phyloP scores from a whole-genome alignment of 2,329 filamentous ascomycete genomes.

The Fusarium sp. region DNA sequence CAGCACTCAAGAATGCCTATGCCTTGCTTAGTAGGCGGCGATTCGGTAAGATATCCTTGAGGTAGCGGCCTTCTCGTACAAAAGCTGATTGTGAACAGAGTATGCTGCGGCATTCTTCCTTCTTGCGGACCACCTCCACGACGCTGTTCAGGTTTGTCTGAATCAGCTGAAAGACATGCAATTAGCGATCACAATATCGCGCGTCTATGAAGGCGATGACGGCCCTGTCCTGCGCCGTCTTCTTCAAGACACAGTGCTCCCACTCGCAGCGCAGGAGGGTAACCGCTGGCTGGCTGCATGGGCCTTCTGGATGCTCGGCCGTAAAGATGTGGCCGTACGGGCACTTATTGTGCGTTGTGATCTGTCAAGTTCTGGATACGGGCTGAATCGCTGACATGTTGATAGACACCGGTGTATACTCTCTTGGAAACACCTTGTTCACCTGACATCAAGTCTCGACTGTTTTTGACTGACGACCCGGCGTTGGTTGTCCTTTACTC shows the following conservation, averaged over 20 bases:
- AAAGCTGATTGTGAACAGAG: slow-evolving; percentile 65
- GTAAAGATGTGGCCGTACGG: slow-evolving; percentile 84
- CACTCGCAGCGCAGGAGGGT: slow-evolving; percentile 79
- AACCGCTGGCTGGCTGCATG: slow-evolving; percentile 96
- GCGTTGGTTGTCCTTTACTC: slow-evolving; percentile 88
- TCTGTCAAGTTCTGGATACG: background rate
- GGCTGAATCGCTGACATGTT: slow-evolving; percentile 1
- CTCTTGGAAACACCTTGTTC: slow-evolving; percentile 76
- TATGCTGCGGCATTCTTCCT: slow-evolving; percentile 98
- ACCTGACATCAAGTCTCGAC: slow-evolving; percentile 77
- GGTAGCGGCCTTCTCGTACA: background rate
- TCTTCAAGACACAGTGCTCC: slow-evolving; percentile 82
- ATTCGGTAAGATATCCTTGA: slow-evolving; percentile 70
- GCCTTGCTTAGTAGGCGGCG: slow-evolving; percentile 89
- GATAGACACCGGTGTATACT: slow-evolving; percentile 78
- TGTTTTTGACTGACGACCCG: slow-evolving; percentile 91
- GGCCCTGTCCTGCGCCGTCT: slow-evolving; percentile 78
- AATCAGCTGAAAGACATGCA: slow-evolving; percentile 90
- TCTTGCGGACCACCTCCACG: slow-evolving; percentile 83
- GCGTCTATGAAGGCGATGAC: slow-evolving; percentile 88
- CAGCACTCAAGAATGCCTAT: slow-evolving; percentile 95
- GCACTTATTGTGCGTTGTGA: slow-evolving; percentile 76
- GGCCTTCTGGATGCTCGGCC: slow-evolving; percentile 91
- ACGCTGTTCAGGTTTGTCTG: slow-evolving; percentile 86
- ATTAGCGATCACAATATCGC: slow-evolving; percentile 85